phyloP scores from a whole-genome alignment of 2,329 filamentous ascomycete genomes.

The Cadophora sp. region DNA sequence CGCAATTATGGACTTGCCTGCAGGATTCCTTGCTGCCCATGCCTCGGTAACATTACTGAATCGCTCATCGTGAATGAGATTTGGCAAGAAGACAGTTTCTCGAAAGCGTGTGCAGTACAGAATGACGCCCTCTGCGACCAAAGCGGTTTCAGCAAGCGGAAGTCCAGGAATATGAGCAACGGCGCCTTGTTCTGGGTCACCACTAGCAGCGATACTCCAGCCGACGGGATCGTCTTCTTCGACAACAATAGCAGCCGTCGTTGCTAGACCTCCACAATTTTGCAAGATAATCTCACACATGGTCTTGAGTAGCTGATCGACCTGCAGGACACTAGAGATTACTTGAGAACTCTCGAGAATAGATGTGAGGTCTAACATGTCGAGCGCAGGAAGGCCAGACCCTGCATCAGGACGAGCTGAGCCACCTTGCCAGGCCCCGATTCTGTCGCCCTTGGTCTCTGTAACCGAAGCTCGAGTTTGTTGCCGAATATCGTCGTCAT shows the following conservation, averaged over 20 bases:
- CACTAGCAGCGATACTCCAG: conserved; percentile 78
- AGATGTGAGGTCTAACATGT: conserved; percentile 83
- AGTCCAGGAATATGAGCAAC: conserved; percentile 70
- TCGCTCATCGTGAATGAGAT: conserved; percentile 76
- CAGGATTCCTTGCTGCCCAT: conserved; percentile 72
- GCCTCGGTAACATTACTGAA: conserved; percentile 76
- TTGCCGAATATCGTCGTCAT: conserved; percentile 48
- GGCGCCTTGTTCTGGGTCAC: conserved; percentile 72
- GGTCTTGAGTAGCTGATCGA: conserved; percentile 78
- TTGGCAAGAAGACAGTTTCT: conserved; percentile 76
- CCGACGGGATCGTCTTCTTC: conserved; percentile 63
- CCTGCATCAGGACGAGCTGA: conserved; percentile 65
- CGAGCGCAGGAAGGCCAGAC: conserved; percentile 73
- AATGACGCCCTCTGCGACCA: conserved; percentile 79
- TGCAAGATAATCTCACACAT: conserved; percentile 84
- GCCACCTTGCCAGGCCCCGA: conserved; percentile 66
- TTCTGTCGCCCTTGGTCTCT: conserved; percentile 62
- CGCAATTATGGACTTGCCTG: conserved; percentile 78
- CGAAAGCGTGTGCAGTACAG: conserved; percentile 79
- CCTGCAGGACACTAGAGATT: conserved; percentile 77
- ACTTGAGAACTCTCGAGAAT: conserved; percentile 82
- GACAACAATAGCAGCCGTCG: conserved; percentile 75
- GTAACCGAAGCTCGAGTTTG: conserved; percentile 46
- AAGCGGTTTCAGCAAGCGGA: conserved; percentile 67
- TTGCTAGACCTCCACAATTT: conserved; percentile 74